A percentile compares a stretch with the other conserved stretches of the same genome.
phyloP scores from a whole-genome alignment of 495 filamentous ascomycete species.

The Xanthoparmelia taractica region DNA sequence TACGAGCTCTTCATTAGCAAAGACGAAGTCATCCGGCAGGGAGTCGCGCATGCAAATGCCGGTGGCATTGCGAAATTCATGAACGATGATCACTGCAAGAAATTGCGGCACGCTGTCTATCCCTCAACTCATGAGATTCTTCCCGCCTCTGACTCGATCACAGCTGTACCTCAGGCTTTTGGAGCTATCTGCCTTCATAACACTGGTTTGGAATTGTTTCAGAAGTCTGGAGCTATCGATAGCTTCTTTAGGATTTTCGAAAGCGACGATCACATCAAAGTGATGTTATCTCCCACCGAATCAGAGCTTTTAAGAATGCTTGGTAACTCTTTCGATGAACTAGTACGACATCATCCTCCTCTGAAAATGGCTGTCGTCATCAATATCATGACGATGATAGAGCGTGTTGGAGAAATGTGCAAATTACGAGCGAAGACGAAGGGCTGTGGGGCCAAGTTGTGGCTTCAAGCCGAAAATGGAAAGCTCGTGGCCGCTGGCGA shows the following conservation, averaged over 20 bases:
- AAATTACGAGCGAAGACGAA: constrained; percentile 54
- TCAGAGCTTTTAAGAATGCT: constrained; percentile 42
- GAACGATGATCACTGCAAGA: constrained; percentile 10
- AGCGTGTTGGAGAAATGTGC: constrained; percentile 63
- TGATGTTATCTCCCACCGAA: constrained; percentile 44
- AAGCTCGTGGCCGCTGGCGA: constrained; percentile 47
- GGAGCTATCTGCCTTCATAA: constrained; percentile 91
- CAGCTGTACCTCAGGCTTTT: constrained; percentile 74
- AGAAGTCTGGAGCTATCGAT: constrained; percentile 69
- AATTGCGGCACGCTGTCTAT: constrained; percentile 28
- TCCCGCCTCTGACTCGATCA: constrained; percentile 76
- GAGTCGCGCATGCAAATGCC: constrained; percentile 5
- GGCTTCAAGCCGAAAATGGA: constrained; percentile 49
- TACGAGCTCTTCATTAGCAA: constrained; percentile 6
- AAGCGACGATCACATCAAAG: constrained; percentile 79
- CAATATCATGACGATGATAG: constrained; percentile 74
- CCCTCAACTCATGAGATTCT: constrained; percentile 56
- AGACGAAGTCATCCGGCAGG: constrained; percentile 9
- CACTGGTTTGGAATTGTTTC: constrained; percentile 80
- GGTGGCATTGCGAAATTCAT: constrained; percentile 9
- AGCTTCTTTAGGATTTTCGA: constrained; percentile 93
- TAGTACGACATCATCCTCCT: constrained; percentile 84
- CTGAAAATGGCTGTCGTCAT: constrained; percentile 72
- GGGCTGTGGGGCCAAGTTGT: constrained; percentile 73
- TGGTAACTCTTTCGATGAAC: constrained; percentile 83